A percentile compares a stretch with the other conserved stretches of the same genome.
These are phyloP conservation scores for Mycena indigotica DNA, from an alignment of 768 basidiomycete species.

Conservation along the genomic window DNA sequence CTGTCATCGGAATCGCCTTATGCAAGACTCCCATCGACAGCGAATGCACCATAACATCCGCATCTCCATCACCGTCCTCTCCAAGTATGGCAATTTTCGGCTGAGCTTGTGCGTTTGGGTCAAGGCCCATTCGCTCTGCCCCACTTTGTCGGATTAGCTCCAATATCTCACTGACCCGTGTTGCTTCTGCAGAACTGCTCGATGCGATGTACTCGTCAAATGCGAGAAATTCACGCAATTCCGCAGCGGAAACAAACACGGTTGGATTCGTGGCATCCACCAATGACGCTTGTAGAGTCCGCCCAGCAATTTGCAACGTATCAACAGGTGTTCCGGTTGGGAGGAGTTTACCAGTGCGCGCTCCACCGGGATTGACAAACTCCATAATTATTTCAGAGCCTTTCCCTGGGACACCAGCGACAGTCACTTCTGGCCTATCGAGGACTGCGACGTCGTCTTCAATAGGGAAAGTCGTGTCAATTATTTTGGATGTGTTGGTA, in stretches of 20 bases:
- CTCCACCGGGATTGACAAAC: conserved; percentile 67
- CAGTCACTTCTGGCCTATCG: conserved; percentile 49
- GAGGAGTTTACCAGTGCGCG: conserved; percentile 70
- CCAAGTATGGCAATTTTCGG: conserved; percentile 69
- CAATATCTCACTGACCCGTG: conserved; percentile 36
- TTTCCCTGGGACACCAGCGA: conserved; percentile 71
- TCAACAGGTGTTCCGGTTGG: conserved; percentile 60
- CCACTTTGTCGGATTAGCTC: conserved; percentile 59
- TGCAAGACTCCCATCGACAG: conserved; percentile 74
- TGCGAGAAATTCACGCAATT: conserved; percentile 40
- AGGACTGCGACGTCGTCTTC: conserved; percentile 41
- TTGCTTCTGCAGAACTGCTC: conserved; percentile 27
- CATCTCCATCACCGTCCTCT: conserved; percentile 34
- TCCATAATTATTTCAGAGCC: conserved; percentile 68
- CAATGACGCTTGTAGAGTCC: conserved; percentile 47
- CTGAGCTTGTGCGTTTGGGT: conserved; percentile 63
- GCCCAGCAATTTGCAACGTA: conserved; percentile 36
- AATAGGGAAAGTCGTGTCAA: conserved; percentile 73
- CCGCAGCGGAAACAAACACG: conserved; percentile 55
- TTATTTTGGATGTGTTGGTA: conserved; percentile 69
- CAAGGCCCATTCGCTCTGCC: conserved; percentile 63
- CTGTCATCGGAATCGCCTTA: conserved; percentile 73
- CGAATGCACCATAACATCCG: conserved; percentile 58
- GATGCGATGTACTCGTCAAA: conserved; percentile 41
- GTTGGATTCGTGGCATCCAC: conserved; percentile 79